Evolutionary conservation across 2,329 filamentous ascomycete genomes (phyloP).

Genomic region (Arthrinium puccinioides): DNA sequence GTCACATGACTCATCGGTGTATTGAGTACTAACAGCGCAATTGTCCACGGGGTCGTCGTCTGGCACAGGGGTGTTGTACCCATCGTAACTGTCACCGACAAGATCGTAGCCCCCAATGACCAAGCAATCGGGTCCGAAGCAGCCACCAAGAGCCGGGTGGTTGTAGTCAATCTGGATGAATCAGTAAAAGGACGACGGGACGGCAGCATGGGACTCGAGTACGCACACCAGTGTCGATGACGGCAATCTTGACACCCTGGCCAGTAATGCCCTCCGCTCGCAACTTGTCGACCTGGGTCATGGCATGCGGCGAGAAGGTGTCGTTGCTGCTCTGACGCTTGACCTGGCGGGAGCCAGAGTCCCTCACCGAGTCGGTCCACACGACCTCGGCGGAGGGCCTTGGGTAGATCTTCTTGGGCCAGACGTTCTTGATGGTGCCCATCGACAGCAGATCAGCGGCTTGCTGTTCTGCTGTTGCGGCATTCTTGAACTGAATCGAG

Average conservation of each 20-base stretch:
- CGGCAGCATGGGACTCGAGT: background rate
- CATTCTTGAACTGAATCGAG: constrained; percentile 44
- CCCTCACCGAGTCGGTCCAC: constrained; percentile 34
- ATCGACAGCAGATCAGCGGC: constrained; percentile 32
- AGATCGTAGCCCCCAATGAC: constrained; percentile 51
- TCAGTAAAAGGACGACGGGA: background rate
- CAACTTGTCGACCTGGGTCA: constrained; percentile 50
- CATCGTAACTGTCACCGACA: constrained; percentile 46
- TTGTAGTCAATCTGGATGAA: constrained; percentile 46
- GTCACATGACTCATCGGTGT: too few species aligned
- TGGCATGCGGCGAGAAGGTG: constrained; percentile 42
- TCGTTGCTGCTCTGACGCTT: constrained; percentile 27
- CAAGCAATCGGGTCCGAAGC: constrained; percentile 52
- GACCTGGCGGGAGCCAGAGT: constrained; percentile 15
- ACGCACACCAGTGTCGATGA: constrained; percentile 48
- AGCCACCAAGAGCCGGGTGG: constrained; percentile 56
- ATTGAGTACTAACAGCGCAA: too few species aligned
- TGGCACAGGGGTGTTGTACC: constrained; percentile 20
- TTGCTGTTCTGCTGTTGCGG: constrained; percentile 32
- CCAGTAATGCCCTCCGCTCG: constrained; percentile 39
- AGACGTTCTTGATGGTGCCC: constrained; percentile 39
- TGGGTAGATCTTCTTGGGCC: constrained; percentile 37
- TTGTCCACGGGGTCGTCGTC: constrained; percentile 12
- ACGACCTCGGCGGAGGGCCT: constrained; percentile 37
- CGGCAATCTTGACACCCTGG: constrained; percentile 43